Evolutionary conservation across 1,139 yeast species (phyloP), one percentile per base, ranked within the genome.

Genomic region (Saccharomycopsis hybrid): DNA sequence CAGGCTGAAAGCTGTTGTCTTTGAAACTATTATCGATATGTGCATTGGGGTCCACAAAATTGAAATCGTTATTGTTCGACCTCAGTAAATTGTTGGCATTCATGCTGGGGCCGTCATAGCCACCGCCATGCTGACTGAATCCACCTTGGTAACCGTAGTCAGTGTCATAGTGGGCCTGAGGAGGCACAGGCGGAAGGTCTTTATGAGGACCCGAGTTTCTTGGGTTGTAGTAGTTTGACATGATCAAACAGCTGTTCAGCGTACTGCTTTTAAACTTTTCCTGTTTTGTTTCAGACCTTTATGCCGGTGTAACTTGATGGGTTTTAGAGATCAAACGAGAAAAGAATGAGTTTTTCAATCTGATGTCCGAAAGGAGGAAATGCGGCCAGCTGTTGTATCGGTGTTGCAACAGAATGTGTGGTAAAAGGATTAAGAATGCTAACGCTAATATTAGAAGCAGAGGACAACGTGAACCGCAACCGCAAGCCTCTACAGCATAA

Each of bases 111-210:
- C 33, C 33, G 33, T 31, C 9, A 9, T 31, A 31, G 33, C 9
- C 33, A 31, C 33, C 33, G n/a, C n/a, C n/a, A n/a, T n/a, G n/a
- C n/a, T n/a, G n/a, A n/a, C n/a, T n/a, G n/a, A n/a, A n/a, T n/a
- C n/a, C n/a, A 9, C 33, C 33, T 9, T 31, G 33, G 33, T 31
- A 31, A 9, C 8, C 5, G 33, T 7, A 31, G 33, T 31, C 33
- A 31, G 5, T 5, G 42, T 13, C n/a, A 9, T 40, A 41, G 4
- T 9, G 27, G 30, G 11, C n/a, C 37, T 45, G 25, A 4, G 24
- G 46, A 5, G 53, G 53, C 7, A 50, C 49, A 4, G 50, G 53
- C 7, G 53, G 53, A 5, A 47, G 46, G 30, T 50, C 51, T 36
- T 50, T 50, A 11, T 43, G 36, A 3, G 11, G 41, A 3, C 39